Conservation (phyloP, 306 rosid genomes). For the Prunus davidiana region DNA sequence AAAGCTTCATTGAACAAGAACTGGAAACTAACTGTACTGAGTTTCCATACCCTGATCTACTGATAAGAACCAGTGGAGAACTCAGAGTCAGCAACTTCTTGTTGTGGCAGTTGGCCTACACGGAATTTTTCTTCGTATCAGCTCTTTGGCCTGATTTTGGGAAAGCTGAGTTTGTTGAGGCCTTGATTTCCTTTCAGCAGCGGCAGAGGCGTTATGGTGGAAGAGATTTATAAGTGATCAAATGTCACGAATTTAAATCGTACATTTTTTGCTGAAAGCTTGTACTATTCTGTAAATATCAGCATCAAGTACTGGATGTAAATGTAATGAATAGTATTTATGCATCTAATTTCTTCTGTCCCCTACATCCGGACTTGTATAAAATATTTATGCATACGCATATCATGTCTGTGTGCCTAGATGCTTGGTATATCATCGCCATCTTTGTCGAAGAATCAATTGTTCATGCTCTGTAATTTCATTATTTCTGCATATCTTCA, state of each 20-base stretch:
- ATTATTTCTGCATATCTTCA: not conserved
- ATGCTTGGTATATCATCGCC: not conserved
- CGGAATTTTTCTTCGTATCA: conserved; percentile 54
- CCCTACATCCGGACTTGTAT: not conserved
- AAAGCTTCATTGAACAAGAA: conserved; percentile 55
- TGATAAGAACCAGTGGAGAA: conserved; percentile 81
- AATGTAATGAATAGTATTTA: not conserved
- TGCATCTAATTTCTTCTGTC: not conserved
- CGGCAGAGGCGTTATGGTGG: conserved; percentile 69
- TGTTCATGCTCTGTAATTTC: not conserved
- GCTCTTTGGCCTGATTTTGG: conserved; percentile 81
- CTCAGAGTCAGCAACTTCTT: conserved; percentile 79
- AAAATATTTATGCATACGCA: not conserved
- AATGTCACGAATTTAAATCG: not conserved
- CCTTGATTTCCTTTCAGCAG: conserved; percentile 64
- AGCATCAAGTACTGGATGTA: not conserved
- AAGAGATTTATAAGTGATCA: conserved; percentile 15
- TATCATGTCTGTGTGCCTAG: not conserved
- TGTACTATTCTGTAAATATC: not conserved
- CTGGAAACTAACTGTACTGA: conserved; percentile 70
- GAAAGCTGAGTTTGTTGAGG: conserved; percentile 53
- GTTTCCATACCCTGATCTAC: conserved; percentile 68
- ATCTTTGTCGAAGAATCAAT: not conserved
- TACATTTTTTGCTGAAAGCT: not conserved
- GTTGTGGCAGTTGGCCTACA: conserved; percentile 81